Base-by-base conservation (phyloP, 176 grass and related monocot species). In the Elymus sibiricus region DNA sequence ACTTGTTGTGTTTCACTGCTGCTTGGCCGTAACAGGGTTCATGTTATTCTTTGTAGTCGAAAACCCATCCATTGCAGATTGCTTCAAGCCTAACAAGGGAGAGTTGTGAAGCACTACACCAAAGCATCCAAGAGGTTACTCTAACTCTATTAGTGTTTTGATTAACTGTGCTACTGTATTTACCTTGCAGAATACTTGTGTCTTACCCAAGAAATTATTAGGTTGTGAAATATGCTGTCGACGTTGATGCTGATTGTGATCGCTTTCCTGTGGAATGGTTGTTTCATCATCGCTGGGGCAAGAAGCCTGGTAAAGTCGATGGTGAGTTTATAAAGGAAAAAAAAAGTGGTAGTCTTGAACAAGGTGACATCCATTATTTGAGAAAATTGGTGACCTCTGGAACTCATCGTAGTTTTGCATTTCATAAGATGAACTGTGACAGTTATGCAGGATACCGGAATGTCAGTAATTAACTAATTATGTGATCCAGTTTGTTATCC, bases 261-360 rank as follows among this genome's bases (percentile, higher is more conserved):
- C 86, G 79, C 70, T 98, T 98, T 98, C 93, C 90, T 37, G 77
- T 80, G 59, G 70, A 95, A 84, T 95, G 93, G 91, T 85, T 98
- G 31, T 95, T 98, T 92, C 96, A 98, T 95, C 91, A 94, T 25
- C 84, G 93, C 22, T 95, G 93, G 91, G 96, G 96, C 34, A 95
- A 98, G 85, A 98, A 91, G 70, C 84, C 86, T 81, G 90, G 93
- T 73, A 87, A 89, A 90, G 84, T 98, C 35, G 77, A 92, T 80
- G 92, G 93, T 98, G 80, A 94, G 79, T 63, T 60, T 53, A 5
- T 53, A 53, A 19, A 51, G 46, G 46, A 29, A 29, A 5, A 19
- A 53, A 17, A 53, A 46, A 0, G 2, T 53, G 49, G 6, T 22
- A 47, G 8, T 77, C 24, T 3, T 72, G 46, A 77, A 90, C n/a